These are phyloP conservation scores for Drechslera avenae DNA, from an alignment of 2,329 filamentous ascomycete genomes.

Conservation along the genomic window DNA sequence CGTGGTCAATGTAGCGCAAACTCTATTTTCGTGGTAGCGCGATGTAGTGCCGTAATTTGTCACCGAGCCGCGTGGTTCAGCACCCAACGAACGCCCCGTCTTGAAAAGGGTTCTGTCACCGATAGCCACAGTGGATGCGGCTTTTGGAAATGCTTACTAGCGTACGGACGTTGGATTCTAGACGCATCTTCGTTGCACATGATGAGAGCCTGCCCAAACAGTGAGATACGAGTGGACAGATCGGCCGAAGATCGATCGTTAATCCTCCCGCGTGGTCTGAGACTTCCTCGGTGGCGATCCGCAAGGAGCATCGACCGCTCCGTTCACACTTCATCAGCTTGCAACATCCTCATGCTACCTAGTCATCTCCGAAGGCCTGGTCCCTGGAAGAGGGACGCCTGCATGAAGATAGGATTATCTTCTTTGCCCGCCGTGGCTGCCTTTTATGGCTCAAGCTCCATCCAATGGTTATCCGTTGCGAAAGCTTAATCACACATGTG, in stretches of 20 bases:
- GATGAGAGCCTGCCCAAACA: not conserved
- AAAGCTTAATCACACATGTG: not conserved
- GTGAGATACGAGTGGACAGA: not conserved
- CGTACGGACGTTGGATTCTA: not conserved
- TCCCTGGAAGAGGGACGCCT: not conserved
- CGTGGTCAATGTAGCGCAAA: conserved; percentile 2
- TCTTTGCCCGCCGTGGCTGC: not conserved
- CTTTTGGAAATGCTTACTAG: not conserved
- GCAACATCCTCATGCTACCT: not conserved
- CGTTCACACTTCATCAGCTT: not conserved
- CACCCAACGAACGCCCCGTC: not conserved
- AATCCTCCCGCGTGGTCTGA: conserved; percentile 3
- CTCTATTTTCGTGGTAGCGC: conserved; percentile 1
- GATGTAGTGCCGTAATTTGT: not conserved
- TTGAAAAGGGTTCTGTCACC: not conserved
- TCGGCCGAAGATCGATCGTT: conserved; percentile 4
- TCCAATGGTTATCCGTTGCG: not conserved
- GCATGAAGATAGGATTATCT: not conserved
- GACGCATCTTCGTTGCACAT: not conserved
- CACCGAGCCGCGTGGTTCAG: conserved; percentile 1
- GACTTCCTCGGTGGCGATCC: conserved; percentile 6
- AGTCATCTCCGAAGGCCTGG: conserved; percentile 6
- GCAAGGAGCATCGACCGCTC: not conserved
- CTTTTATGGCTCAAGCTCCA: not conserved
- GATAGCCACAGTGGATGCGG: not conserved